Percentiles rank a stretch among this genome's conserved stretches.
Evolutionary conservation across 2,329 filamentous ascomycete species (phyloP).

Genomic region (Colletotrichum sojae): DNA sequence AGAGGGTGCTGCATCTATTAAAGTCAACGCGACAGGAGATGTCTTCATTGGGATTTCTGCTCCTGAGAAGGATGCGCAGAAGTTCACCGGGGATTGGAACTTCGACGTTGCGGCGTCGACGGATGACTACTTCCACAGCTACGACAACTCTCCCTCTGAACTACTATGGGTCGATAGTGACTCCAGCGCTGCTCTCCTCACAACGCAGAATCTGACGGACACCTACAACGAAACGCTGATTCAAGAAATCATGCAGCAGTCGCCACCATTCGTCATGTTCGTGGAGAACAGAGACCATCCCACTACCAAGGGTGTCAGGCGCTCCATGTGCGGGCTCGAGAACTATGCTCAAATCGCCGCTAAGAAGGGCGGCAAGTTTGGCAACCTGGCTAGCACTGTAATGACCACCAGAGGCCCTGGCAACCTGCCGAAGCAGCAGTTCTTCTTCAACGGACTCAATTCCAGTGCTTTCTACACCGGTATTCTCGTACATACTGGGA

Average conservation of each 20-base stretch:
- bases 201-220: slow-evolving; percentile 80
- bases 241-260: slow-evolving; percentile 65
- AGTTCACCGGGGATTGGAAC: slow-evolving; percentile 78
- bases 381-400: slow-evolving; percentile 66
- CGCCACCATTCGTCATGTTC: slow-evolving; percentile 83
- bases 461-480: slow-evolving; percentile 79
- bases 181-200: slow-evolving; percentile 81
- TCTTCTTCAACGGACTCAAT: slow-evolving; percentile 84
- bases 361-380: slow-evolving; percentile 65
- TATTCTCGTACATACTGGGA: slow-evolving; percentile 76
- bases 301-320: slow-evolving; percentile 77
- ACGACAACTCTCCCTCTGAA: slow-evolving; percentile 66
- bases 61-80: slow-evolving; percentile 70
- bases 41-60: slow-evolving; percentile 85
- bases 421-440: slow-evolving; percentile 85
- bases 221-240: slow-evolving; percentile 65
- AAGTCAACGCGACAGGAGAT: slow-evolving; percentile 72
- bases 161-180: slow-evolving; percentile 90
- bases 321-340: slow-evolving; percentile 86
- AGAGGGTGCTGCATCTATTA: slow-evolving; percentile 79
- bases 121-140: slow-evolving; percentile 82
- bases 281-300: slow-evolving; percentile 73
- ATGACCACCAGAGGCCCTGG: slow-evolving; percentile 79
- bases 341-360: slow-evolving; percentile 74
- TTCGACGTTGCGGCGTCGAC: slow-evolving; percentile 87